A percentile compares a stretch with the other conserved stretches of the same genome.
Evolutionary conservation across 192 early-diverging fungal genomes (phyloP).

Genomic region (Piromyces sp.): DNA sequence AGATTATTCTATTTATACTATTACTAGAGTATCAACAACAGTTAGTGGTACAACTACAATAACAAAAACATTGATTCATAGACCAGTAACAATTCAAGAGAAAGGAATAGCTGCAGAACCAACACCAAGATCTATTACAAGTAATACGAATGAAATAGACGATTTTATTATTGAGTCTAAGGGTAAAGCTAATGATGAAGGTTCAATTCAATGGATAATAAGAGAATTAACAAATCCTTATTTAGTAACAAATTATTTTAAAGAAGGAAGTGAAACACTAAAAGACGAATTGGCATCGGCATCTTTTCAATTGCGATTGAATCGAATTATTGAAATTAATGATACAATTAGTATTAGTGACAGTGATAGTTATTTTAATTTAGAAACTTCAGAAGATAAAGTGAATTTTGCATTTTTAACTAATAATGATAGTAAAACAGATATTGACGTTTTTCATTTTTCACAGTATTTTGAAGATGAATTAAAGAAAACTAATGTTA

Average conservation of each 20-base stretch:
- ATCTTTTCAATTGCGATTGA: background rate
- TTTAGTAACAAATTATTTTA: background rate
- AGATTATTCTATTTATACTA: background rate
- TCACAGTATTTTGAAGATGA: background rate
- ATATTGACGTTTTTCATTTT: background rate
- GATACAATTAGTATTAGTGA: background rate
- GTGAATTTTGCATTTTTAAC: background rate
- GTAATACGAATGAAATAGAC: background rate
- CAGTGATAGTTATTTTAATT: background rate
- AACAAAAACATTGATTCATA: background rate
- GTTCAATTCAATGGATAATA: background rate
- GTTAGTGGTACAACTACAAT: background rate
- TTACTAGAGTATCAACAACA: background rate
- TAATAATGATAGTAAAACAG: background rate
- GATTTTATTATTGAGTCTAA: background rate
- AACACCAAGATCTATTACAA: background rate
- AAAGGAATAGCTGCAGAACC: background rate
- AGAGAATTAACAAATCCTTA: background rate
- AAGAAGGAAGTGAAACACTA: background rate
- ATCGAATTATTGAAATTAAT: background rate
- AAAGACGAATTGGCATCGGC: background rate
- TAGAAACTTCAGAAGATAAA: background rate
- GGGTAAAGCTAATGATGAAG: background rate
- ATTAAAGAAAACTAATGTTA: background rate
- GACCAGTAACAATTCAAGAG: background rate